Evolutionary conservation across 371 early-diverging fungal species (phyloP).

Genomic region (Capniomyces stellatus): DNA sequence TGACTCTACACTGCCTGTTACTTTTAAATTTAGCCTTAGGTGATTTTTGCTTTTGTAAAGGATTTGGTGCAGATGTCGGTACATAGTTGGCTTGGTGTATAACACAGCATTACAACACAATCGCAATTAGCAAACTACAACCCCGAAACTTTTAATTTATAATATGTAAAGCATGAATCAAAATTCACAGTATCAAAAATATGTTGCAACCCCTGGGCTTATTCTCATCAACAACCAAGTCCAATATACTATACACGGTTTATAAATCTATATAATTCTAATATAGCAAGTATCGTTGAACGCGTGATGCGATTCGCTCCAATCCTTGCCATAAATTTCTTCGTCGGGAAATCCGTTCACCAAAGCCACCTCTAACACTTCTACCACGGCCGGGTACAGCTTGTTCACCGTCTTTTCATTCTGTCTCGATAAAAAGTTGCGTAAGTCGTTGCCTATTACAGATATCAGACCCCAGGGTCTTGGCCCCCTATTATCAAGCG

Average conservation of each 20-base stretch:
- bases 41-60: too few relatives aligned
- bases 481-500: background rate
- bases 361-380: background rate
- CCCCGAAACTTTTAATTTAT: background rate
- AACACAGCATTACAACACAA: too few relatives aligned
- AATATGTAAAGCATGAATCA: too few relatives aligned
- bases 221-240: too few relatives aligned
- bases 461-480: background rate
- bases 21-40: too few relatives aligned
- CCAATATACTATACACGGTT: too few relatives aligned
- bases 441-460: background rate
- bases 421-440: background rate
- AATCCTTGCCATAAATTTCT: background rate
- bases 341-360: background rate
- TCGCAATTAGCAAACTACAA: background rate
- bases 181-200: too few relatives aligned
- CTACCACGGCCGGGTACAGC: background rate
- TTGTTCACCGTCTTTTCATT: background rate
- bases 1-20: too few relatives aligned
- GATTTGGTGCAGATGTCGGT: too few relatives aligned
- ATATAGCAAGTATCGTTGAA: constrained; percentile 2
- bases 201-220: too few relatives aligned
- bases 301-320: background rate
- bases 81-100: too few relatives aligned
- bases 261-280: too few relatives aligned